A percentile compares a stretch with the other conserved stretches of the same genome.
Conservation (phyloP, 192 early-diverging fungal genomes). For the Coemansia sp. region DNA sequence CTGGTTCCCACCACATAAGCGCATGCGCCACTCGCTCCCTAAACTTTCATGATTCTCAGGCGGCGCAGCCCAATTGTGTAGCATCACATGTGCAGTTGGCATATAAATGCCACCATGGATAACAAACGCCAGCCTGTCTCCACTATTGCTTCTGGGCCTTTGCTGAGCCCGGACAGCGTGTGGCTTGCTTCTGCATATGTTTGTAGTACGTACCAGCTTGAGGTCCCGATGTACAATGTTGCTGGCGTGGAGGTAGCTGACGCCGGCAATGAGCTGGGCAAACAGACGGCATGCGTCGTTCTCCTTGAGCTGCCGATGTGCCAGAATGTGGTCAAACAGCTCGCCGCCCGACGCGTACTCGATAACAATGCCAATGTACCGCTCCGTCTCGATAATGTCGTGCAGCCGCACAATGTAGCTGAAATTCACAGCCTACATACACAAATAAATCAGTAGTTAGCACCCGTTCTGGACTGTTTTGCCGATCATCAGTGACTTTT, state of each 20-base stretch:
- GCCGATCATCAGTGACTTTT: slow-evolving; percentile 11
- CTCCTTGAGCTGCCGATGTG: slow-evolving; percentile 90
- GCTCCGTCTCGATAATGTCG: slow-evolving; percentile 95
- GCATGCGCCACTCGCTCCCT: slow-evolving; percentile 15
- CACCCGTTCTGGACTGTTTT: neutral
- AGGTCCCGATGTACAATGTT: slow-evolving; percentile 96
- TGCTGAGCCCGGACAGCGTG: neutral
- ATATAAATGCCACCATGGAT: neutral
- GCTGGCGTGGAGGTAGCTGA: slow-evolving; percentile 88
- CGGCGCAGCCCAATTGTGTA: slow-evolving; percentile 9
- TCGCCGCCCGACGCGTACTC: slow-evolving; percentile 97
- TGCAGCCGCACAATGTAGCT: slow-evolving; percentile 87
- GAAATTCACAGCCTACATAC: slow-evolving; percentile 76
- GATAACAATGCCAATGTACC: slow-evolving; percentile 96
- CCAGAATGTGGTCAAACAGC: slow-evolving; percentile 96
- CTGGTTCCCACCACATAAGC: neutral
- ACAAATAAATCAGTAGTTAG: neutral
- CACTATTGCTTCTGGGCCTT: neutral
- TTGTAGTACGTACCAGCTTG: slow-evolving; percentile 70
- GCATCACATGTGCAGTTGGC: neutral
- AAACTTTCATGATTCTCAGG: neutral
- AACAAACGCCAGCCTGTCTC: neutral
- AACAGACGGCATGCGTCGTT: slow-evolving; percentile 87
- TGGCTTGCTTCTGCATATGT: slow-evolving; percentile 6
- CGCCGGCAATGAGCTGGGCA: slow-evolving; percentile 87